Evolutionary conservation across 495 filamentous ascomycete genomes (phyloP).

Genomic region (Penicillium canariense): DNA sequence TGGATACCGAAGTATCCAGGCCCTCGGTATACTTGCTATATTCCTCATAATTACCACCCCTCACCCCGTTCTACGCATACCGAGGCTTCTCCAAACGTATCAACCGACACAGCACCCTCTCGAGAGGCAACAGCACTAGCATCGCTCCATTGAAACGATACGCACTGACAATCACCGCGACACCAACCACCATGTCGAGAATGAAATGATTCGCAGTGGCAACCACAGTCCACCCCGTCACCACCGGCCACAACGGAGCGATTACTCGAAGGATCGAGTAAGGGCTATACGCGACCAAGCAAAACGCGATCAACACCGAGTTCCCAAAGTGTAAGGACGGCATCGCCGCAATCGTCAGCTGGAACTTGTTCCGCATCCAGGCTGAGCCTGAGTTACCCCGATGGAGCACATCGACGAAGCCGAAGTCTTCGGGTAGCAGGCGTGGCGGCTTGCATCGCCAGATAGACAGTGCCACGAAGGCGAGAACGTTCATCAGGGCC

Average conservation of each 20-base stretch:
- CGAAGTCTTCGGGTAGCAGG: slow-evolving; percentile 57
- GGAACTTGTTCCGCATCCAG: slow-evolving; percentile 59
- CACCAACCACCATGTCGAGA: slow-evolving; percentile 55
- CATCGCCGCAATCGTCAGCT: slow-evolving; percentile 54
- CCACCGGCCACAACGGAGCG: slow-evolving; percentile 54
- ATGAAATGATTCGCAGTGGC: slow-evolving; percentile 67
- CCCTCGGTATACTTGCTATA: neutral
- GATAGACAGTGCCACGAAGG: slow-evolving; percentile 56
- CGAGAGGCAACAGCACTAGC: slow-evolving; percentile 50
- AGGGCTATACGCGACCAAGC: slow-evolving; percentile 48
- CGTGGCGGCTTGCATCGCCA: slow-evolving; percentile 64
- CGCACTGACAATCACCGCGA: slow-evolving; percentile 45
- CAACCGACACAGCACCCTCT: slow-evolving; percentile 50
- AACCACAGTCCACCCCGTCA: slow-evolving; percentile 60
- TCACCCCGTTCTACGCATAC: neutral
- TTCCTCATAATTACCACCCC: neutral
- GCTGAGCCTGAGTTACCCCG: slow-evolving; percentile 53
- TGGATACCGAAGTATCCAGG: neutral
- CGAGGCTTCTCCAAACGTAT: slow-evolving; percentile 54
- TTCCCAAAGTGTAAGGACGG: slow-evolving; percentile 60
- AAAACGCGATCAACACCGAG: slow-evolving; percentile 56
- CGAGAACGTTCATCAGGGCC: slow-evolving; percentile 58
- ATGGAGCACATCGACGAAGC: slow-evolving; percentile 61
- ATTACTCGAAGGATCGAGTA: slow-evolving; percentile 38
- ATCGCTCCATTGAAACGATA: slow-evolving; percentile 51